Conservation (phyloP, 179 eudicot genomes). For the Carnegiea gigantea region DNA sequence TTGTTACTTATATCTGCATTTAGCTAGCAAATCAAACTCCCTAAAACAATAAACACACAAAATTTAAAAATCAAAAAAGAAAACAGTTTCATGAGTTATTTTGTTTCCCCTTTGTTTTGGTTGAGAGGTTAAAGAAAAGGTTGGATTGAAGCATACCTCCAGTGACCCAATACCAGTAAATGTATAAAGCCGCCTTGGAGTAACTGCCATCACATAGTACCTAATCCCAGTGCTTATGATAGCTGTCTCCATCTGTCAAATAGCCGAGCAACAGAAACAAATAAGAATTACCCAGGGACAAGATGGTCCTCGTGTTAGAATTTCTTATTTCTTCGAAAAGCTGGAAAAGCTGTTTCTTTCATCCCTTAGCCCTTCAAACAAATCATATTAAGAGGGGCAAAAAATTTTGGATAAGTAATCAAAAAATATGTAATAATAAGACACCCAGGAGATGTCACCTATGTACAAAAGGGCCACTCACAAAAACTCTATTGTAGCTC, state of each 20-base stretch:
- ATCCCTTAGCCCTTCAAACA: too few relatives aligned
- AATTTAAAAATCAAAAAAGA: not conserved
- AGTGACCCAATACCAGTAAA: constrained; percentile 88
- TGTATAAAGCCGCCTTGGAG: constrained; percentile 88
- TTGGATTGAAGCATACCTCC: constrained; percentile 48
- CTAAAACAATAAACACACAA: not conserved
- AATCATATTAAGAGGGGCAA: too few relatives aligned
- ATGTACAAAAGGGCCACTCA: too few relatives aligned
- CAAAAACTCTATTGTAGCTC: too few relatives aligned
- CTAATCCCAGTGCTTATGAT: constrained; percentile 67
- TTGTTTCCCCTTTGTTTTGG: not conserved
- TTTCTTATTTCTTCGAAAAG: not conserved
- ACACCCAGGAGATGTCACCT: too few relatives aligned
- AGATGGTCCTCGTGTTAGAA: not conserved
- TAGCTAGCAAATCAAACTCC: not conserved
- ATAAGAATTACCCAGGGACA: not conserved
- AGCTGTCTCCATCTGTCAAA: constrained; percentile 86
- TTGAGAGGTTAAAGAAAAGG: not conserved
- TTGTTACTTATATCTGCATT: not conserved
- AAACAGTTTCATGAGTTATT: not conserved
- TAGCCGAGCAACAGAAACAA: constrained; percentile 13
- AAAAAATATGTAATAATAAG: too few relatives aligned
- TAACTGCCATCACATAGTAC: constrained; percentile 95
- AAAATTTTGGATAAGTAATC: too few relatives aligned
- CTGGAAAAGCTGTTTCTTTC: too few relatives aligned